Conservation (phyloP, 2,329 filamentous ascomycete species). For the Bipolaris oryzae region DNA sequence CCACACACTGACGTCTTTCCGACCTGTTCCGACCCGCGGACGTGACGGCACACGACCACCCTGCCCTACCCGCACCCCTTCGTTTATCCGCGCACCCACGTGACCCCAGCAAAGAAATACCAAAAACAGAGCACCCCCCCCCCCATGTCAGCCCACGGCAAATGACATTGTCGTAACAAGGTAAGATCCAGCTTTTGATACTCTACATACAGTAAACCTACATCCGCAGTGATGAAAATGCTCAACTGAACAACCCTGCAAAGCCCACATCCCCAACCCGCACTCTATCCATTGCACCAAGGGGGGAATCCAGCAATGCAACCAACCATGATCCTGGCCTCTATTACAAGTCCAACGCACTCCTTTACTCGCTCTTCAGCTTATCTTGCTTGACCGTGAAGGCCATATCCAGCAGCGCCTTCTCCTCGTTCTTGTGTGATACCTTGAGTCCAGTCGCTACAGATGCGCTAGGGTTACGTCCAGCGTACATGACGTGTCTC, state of each 20-base stretch:
- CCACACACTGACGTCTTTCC: conserved; percentile 18
- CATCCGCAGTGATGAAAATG: conserved; percentile 37
- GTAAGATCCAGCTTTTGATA: conserved; percentile 31
- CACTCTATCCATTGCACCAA: conserved; percentile 3
- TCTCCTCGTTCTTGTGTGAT: conserved; percentile 89
- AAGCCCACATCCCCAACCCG: conserved; percentile 3
- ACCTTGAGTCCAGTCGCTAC: conserved; percentile 93
- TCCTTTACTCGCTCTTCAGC: conserved; percentile 65
- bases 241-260: conserved; percentile 23
- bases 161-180: not conserved
- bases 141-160: not conserved
- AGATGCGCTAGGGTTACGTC: conserved; percentile 88
- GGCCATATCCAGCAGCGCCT: conserved; percentile 74
- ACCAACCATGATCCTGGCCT: conserved; percentile 9
- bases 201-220: conserved; percentile 39
- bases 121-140: too few species aligned
- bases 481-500: conserved; percentile 97
- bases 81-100: not conserved
- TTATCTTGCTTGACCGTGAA: conserved; percentile 69
- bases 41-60: not conserved
- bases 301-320: conserved; percentile 25
- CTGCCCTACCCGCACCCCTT: not conserved
- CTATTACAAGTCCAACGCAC: not conserved
- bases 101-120: not conserved
- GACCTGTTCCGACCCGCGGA: conserved; percentile 41